Evolutionary conservation across 1,284 basidiomycete genomes (phyloP).

Genomic region (Vanrija pseudolonga): DNA sequence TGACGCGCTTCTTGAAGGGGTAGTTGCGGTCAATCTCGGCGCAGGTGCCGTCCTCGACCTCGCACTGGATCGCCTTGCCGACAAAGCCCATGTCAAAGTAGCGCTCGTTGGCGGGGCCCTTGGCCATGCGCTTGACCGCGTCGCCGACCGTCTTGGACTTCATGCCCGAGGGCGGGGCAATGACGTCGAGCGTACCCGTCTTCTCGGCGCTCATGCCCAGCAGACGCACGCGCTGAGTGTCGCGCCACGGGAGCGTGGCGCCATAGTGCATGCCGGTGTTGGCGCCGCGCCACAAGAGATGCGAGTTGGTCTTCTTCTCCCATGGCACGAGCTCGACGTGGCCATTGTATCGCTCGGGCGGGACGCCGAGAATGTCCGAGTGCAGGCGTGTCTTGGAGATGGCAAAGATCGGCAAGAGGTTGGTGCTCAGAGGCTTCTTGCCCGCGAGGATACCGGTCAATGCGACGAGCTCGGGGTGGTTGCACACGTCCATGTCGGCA

Average conservation of each 20-base stretch:
- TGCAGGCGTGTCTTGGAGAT: conserved; percentile 43
- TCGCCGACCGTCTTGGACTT: conserved; percentile 72
- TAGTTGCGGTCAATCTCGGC: conserved; percentile 30
- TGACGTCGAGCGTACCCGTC: conserved; percentile 2
- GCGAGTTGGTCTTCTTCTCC: conserved; percentile 26
- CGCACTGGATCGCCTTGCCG: conserved; percentile 39
- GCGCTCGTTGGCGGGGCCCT: conserved; percentile 72
- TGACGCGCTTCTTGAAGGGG: conserved; percentile 23
- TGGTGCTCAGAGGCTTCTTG: conserved; percentile 21
- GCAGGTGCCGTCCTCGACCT: conserved; percentile 40
- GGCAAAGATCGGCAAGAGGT: conserved; percentile 38
- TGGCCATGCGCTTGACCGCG: conserved; percentile 36
- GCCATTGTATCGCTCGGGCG: conserved; percentile 39
- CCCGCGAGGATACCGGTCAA: conserved; percentile 38
- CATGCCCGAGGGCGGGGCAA: conserved; percentile 4
- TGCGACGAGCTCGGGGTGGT: conserved; percentile 32
- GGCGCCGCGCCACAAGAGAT: conserved; percentile 44
- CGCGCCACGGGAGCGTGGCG: conserved; percentile 29
- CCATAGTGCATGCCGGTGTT: conserved; percentile 40
- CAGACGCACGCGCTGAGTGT: conserved; percentile 38
- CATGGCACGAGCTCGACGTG: conserved; percentile 27
- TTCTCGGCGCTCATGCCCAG: conserved; percentile 16
- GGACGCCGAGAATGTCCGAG: conserved; percentile 44
- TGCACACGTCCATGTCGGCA: conserved; percentile 37
- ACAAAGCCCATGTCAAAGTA: conserved; percentile 57